A percentile compares a stretch with the other conserved stretches of the same genome.
These are phyloP conservation scores for Aspergillus nomiae DNA, from an alignment of 2,329 filamentous ascomycete genomes.

Conservation along the genomic window DNA sequence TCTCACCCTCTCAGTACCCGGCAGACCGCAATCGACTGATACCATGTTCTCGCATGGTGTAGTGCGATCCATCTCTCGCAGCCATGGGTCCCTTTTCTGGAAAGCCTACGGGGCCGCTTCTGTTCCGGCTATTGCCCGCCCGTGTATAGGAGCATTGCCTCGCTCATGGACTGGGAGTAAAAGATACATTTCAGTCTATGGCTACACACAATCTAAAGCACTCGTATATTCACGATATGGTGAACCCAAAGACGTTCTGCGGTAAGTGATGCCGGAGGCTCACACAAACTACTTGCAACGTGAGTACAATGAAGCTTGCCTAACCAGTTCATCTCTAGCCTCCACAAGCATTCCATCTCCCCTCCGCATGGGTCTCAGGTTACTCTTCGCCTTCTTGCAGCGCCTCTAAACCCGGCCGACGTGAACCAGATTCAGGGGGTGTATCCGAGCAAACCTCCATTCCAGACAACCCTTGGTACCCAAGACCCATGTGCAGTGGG, in stretches of 20 bases:
- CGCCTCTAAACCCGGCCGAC: slow-evolving; percentile 95
- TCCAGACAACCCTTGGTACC: slow-evolving; percentile 76
- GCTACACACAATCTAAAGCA: slow-evolving; percentile 53
- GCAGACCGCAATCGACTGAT: background rate
- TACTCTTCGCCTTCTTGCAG: slow-evolving; percentile 83
- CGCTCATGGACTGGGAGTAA: slow-evolving; percentile 24
- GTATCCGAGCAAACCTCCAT: slow-evolving; percentile 82
- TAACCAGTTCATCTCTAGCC: slow-evolving; percentile 21
- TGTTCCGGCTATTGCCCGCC: slow-evolving; percentile 12
- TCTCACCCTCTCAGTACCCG: background rate
- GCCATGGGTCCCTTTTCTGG: slow-evolving; percentile 14
- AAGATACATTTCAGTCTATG: slow-evolving; percentile 49
- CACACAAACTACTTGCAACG: background rate
- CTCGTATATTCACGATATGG: slow-evolving; percentile 52
- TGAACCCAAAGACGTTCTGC: slow-evolving; percentile 51
- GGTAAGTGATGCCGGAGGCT: slow-evolving; percentile 27
- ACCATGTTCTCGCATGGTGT: slow-evolving; percentile 33
- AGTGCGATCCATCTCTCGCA: slow-evolving; percentile 22
- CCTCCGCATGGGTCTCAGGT: slow-evolving; percentile 61
- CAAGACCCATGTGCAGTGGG: slow-evolving; percentile 66
- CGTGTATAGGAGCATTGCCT: slow-evolving; percentile 13
- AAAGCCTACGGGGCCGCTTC: slow-evolving; percentile 16
- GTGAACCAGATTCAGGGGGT: slow-evolving; percentile 98
- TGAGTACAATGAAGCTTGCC: background rate
- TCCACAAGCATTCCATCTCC: slow-evolving; percentile 53